Base-by-base conservation (phyloP, 2,329 filamentous ascomycete species). In the Diaporthe australafricana region DNA sequence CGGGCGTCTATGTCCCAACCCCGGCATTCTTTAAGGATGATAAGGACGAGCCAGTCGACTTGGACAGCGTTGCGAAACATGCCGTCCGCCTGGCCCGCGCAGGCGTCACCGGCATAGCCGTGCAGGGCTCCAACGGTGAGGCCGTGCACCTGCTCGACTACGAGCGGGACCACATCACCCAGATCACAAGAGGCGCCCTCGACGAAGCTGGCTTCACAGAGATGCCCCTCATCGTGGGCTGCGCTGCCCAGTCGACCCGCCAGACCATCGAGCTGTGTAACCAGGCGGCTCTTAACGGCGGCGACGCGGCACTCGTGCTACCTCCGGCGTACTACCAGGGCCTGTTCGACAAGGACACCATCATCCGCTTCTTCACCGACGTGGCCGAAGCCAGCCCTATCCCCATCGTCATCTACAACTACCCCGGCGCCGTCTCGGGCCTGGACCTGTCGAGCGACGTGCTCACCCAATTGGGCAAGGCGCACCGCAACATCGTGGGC, bases 291-390 rank as follows among this genome's bases (percentile, higher is more conserved):
- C 84, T 85, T 8, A 85, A 88, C 30, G 92, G 92, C 65, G 91
- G 89, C 75, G 91, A 93, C 77, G 91, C 90, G 76, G 90, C 90
- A 5, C 84, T 94, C 68, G 84, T 93, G 1, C 86, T 93, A 3
- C 91, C 92, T 9, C 91, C 92, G 22, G 88, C 87, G 42, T 94
- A 93, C 81, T 93, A 93, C 82, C 86, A 89, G 73, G 81, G 86
- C 5, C 82, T 91, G 25, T 87, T 92, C 76, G 86, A 81, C 60
- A 81, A 84, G 38, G 86, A 87, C 12, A 86, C 86, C 8, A 81
- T 93, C 47, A 81, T 87, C 62, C 84, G 86, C 56, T 92, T 89
- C 80, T 93, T 92, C 83, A 83, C 82, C 47, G 84, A 87, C 63
- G 88, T 91, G 17, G 89, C 88, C 8, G 83, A 81, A 25, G 80